Conservation (phyloP, 1,284 basidiomycete genomes). For the Pholiota adiposa region DNA sequence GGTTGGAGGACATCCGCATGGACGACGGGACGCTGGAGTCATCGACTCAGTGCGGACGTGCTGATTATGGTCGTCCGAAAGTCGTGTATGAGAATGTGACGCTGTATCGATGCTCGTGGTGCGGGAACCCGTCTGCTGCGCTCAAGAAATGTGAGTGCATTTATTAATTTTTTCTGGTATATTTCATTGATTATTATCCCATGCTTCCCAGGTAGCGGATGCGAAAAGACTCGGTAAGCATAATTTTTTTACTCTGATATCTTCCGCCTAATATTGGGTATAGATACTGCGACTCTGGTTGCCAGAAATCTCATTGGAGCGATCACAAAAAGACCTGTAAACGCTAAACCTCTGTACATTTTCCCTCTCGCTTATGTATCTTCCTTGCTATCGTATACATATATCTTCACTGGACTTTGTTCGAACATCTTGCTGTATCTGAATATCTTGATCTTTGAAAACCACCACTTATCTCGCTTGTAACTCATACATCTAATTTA, state of each 20-base stretch:
- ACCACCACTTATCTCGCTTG: too few relatives aligned
- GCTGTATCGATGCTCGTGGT: constrained; percentile 61
- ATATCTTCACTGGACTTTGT: not conserved
- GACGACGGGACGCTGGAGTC: constrained; percentile 42
- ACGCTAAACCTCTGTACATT: not conserved
- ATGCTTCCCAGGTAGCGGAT: constrained; percentile 23
- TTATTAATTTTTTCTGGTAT: not conserved
- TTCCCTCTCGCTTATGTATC: not conserved
- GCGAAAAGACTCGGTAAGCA: constrained; percentile 23
- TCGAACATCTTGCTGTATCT: not conserved
- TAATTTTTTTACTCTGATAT: not conserved
- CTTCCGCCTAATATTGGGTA: not conserved
- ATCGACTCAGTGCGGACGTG: constrained; percentile 22
- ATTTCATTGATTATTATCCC: not conserved
- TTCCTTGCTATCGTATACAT: not conserved
- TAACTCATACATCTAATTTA: too few relatives aligned
- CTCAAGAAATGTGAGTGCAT: constrained; percentile 50
- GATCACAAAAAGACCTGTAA: constrained; percentile 28
- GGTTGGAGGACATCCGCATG: constrained; percentile 53
- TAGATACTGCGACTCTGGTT: constrained; percentile 29
- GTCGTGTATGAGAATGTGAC: constrained; percentile 47
- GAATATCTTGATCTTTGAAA: too few relatives aligned
- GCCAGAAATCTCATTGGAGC: constrained; percentile 29
- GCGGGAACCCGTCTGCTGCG: constrained; percentile 58
- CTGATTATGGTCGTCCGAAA: constrained; percentile 36